Conservation (phyloP, 2,329 filamentous ascomycete genomes). For the Rutstroemia sp. region DNA sequence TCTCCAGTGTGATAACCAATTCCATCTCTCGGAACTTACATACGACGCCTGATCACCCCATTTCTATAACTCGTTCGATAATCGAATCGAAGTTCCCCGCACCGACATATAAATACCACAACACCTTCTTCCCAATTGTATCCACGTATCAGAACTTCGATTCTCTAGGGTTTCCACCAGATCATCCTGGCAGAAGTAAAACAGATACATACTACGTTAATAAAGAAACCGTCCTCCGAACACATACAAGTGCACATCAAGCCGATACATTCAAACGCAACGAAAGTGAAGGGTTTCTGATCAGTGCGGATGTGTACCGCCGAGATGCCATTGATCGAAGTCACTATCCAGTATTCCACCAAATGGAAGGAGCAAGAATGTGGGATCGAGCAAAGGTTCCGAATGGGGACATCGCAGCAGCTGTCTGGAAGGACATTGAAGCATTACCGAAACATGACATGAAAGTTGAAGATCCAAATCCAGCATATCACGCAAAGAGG, state of each 20-base stretch:
- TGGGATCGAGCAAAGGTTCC: slow-evolving; percentile 67
- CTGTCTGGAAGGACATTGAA: slow-evolving; percentile 64
- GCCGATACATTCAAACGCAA: slow-evolving; percentile 70
- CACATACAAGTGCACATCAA: slow-evolving; percentile 93
- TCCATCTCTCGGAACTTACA: slow-evolving; percentile 76
- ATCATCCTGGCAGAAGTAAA: slow-evolving; percentile 79
- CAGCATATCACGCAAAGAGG: slow-evolving; percentile 64
- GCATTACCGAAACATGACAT: slow-evolving; percentile 67
- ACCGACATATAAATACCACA: slow-evolving; percentile 69
- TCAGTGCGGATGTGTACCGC: slow-evolving; percentile 91
- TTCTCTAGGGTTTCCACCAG: slow-evolving; percentile 80
- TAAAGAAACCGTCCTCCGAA: slow-evolving; percentile 72
- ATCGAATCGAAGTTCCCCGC: slow-evolving; percentile 82
- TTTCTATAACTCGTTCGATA: slow-evolving; percentile 83
- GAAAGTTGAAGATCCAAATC: slow-evolving; percentile 76
- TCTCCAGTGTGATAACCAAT: slow-evolving; percentile 65
- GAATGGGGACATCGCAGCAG: slow-evolving; percentile 50
- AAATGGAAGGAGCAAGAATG: slow-evolving; percentile 91
- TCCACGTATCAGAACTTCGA: slow-evolving; percentile 88
- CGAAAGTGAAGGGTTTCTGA: slow-evolving; percentile 71
- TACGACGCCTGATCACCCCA: slow-evolving; percentile 81
- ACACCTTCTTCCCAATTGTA: slow-evolving; percentile 75
- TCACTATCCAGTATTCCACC: slow-evolving; percentile 96
- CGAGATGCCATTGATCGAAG: slow-evolving; percentile 90
- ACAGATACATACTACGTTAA: slow-evolving; percentile 98